These are phyloP conservation scores for Taiwanofungus camphoratus DNA, from an alignment of 1,284 basidiomycete genomes.

Conservation along the genomic window DNA sequence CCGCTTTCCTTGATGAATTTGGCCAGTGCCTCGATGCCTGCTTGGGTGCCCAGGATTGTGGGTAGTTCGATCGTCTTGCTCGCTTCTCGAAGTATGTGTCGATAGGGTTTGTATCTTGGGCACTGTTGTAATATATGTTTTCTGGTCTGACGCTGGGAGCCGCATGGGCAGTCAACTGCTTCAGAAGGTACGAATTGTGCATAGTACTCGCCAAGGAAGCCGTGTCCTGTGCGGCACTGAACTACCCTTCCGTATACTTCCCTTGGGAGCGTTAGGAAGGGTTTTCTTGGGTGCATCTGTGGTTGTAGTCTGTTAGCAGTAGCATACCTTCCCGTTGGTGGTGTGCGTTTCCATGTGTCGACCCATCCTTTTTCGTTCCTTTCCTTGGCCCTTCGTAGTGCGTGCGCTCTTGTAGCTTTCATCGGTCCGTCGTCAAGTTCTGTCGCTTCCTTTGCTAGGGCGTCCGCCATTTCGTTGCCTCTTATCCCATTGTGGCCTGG, in stretches of 20 bases:
- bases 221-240: slow-evolving; percentile 26
- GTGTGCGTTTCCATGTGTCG: not conserved
- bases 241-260: slow-evolving; percentile 20
- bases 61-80: slow-evolving; percentile 1
- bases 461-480: slow-evolving; percentile 27
- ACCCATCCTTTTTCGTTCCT: not conserved
- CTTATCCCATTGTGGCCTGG: slow-evolving; percentile 23
- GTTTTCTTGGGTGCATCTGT: slow-evolving; percentile 15
- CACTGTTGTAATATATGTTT: slow-evolving; percentile 23
- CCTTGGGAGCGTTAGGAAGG: slow-evolving; percentile 14
- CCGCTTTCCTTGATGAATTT: slow-evolving; percentile 1
- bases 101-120: not conserved
- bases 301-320: slow-evolving; percentile 23
- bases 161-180: slow-evolving; percentile 24
- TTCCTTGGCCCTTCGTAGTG: slow-evolving; percentile 15
- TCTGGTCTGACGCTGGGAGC: slow-evolving; percentile 19
- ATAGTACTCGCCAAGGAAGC: slow-evolving; percentile 27
- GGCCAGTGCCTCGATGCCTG: slow-evolving; percentile 1
- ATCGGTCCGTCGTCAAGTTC: not conserved
- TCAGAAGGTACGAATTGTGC: slow-evolving; percentile 19
- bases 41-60: not conserved
- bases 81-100: not conserved
- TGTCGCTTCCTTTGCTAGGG: slow-evolving; percentile 25
- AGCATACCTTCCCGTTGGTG: slow-evolving; percentile 17
- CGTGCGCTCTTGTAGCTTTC: slow-evolving; percentile 1